These are phyloP conservation scores for Deakozyma indianensis DNA, from an alignment of 805 yeast species.

Conservation along the genomic window DNA sequence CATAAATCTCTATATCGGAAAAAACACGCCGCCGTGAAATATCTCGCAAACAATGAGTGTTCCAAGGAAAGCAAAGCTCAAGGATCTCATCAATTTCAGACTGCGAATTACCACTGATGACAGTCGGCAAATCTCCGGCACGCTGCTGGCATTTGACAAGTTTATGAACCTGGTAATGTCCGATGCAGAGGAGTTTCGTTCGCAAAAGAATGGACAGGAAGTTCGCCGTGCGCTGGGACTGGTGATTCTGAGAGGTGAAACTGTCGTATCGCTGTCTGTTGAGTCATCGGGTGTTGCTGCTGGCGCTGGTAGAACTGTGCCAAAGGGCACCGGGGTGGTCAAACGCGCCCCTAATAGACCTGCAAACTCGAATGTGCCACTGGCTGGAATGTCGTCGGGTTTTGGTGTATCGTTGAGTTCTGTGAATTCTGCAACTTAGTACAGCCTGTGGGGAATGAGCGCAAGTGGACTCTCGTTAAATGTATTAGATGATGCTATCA, in stretches of 20 bases:
- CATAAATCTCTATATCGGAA: too few relatives aligned
- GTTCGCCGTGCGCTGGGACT: conserved; percentile 72
- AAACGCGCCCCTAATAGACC: neutral
- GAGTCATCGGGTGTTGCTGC: conserved; percentile 36
- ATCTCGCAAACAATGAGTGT: neutral
- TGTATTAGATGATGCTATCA: too few relatives aligned
- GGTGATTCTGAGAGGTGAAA: conserved; percentile 77
- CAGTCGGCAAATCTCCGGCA: conserved; percentile 64
- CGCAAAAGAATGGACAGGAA: conserved; percentile 51
- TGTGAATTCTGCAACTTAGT: too few relatives aligned
- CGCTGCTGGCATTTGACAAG: conserved; percentile 71
- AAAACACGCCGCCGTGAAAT: too few relatives aligned
- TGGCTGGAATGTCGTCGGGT: neutral
- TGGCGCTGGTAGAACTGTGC: neutral
- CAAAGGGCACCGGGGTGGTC: neutral
- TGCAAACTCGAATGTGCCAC: neutral
- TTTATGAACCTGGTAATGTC: conserved; percentile 76
- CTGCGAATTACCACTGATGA: conserved; percentile 66
- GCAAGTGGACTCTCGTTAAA: too few relatives aligned
- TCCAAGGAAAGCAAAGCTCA: conserved; percentile 33
- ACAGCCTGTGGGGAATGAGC: too few relatives aligned
- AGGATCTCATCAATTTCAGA: conserved; percentile 61
- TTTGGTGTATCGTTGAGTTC: neutral
- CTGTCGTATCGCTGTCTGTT: conserved; percentile 55
- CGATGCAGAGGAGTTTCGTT: conserved; percentile 72